Base-by-base conservation (phyloP, 2,329 filamentous ascomycete species). In the Penicillium sp. region DNA sequence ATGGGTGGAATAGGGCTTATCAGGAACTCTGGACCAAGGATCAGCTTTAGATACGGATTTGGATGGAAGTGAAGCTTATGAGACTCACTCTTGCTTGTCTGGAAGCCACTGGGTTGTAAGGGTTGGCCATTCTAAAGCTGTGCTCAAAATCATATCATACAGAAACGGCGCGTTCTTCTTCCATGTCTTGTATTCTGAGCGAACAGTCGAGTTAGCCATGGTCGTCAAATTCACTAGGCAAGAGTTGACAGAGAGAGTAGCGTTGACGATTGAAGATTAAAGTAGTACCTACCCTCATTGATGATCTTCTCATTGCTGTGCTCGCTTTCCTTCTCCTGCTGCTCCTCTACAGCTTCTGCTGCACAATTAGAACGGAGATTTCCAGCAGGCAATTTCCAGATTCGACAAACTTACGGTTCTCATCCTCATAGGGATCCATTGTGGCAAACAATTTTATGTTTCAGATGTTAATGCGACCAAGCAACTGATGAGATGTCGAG, bases 121-220 rank as follows among this genome's bases (percentile, higher is more conserved):
- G 3, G 94, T 97, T 14, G 94, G 94, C 94, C 94, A 99, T 71
- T 96, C 92, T 55, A 99, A 81, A 40, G 95, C 95, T 62, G 91
- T 96, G 68, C 92, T 92, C 61, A 97, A 82, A 63, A 99, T 94
- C 86, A 97, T 90, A 74, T 99, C 94, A 75, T 99, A 99, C 67
- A 99, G 88, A 71, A 97, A 97, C 3, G 94, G 92, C 62, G 90
- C 91, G 77, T 99, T 99, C 82, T 99, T 99, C 83, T 99, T 99
- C 94, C 94, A 99, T 63, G 93, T 97, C 76, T 99, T 99, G 84
- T 99, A 99, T 75, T 99, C 94, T 92, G 67, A 40, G 33, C 22
- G 44, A 46, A 48, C 41, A 18, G 25, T 42, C 9, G 23, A 22
- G 41, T 57, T 37, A 56, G 57, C 51, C n/a, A 42, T 54, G 8